Percentiles rank a stretch among this genome's conserved stretches.
phyloP scores from a whole-genome alignment of 108 stramenopile genomes.

The Fragilaria crotonensis region DNA sequence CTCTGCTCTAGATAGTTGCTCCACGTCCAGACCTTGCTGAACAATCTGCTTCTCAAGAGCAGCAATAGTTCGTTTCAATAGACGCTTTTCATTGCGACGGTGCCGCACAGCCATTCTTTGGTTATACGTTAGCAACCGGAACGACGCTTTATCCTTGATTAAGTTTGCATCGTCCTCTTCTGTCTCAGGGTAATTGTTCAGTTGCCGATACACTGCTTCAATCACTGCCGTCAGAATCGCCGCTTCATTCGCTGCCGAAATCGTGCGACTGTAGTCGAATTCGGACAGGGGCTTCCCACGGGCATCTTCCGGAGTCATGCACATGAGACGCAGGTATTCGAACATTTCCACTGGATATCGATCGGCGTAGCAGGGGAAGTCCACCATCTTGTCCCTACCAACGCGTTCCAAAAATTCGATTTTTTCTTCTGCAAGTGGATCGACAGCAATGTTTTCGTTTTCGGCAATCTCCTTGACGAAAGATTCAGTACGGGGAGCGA shows the following conservation, averaged over 20 bases:
- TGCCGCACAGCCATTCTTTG: conserved; percentile 88
- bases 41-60: conserved; percentile 77
- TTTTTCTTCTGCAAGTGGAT: conserved; percentile 82
- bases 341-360: conserved; percentile 92
- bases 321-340: conserved; percentile 92
- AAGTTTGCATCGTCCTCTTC: conserved; percentile 82
- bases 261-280: conserved; percentile 78
- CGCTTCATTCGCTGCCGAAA: conserved; percentile 89
- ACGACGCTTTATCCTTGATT: conserved; percentile 79
- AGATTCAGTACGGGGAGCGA: conserved; percentile 59
- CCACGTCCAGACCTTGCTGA: conserved; percentile 67
- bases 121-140: conserved; percentile 71
- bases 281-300: conserved; percentile 61
- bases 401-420: conserved; percentile 71
- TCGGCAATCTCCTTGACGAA: conserved; percentile 51
- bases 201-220: conserved; percentile 74
- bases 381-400: conserved; percentile 72
- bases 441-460: conserved; percentile 43
- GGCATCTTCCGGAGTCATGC: conserved; percentile 88
- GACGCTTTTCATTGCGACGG: conserved; percentile 82
- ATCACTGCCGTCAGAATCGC: conserved; percentile 77
- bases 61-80: conserved; percentile 84
- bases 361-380: conserved; percentile 93
- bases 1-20: conserved; percentile 61
- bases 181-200: conserved; percentile 79